phyloP scores from a whole-genome alignment of 768 basidiomycete genomes.

The Suillus subalutaceus region DNA sequence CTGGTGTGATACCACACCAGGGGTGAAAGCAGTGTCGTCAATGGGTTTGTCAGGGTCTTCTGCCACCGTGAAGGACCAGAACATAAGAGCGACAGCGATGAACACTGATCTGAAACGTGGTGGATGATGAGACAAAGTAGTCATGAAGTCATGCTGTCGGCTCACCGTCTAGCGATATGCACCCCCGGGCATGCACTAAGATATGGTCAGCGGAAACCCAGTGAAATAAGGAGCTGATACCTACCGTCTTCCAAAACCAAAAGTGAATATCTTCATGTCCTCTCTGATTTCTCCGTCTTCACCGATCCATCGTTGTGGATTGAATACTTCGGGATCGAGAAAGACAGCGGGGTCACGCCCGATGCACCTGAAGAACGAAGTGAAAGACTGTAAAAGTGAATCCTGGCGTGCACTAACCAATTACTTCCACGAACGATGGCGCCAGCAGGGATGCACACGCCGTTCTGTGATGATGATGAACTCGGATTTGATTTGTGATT shows the following conservation, averaged over 20 bases:
- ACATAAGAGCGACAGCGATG: conserved; percentile 59
- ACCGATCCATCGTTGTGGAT: conserved; percentile 57
- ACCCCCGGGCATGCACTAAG: conserved; percentile 59
- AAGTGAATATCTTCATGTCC: conserved; percentile 47
- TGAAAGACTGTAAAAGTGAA: not conserved
- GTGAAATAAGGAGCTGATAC: not conserved
- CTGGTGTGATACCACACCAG: conserved; percentile 66
- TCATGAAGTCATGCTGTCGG: not conserved
- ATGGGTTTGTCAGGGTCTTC: conserved; percentile 55
- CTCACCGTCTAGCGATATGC: conserved; percentile 41
- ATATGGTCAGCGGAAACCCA: no score
- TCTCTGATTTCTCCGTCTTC: conserved; percentile 43
- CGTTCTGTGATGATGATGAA: conserved; percentile 28
- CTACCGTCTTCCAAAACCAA: conserved; percentile 54
- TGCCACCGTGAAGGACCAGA: conserved; percentile 64
- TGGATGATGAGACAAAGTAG: not conserved
- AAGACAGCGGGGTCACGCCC: conserved; percentile 53
- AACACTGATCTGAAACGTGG: conserved; percentile 53
- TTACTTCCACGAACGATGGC: conserved; percentile 36
- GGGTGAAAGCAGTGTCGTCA: conserved; percentile 62
- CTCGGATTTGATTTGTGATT: not conserved
- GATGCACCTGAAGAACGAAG: conserved; percentile 37
- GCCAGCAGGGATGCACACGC: conserved; percentile 37
- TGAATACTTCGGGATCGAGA: conserved; percentile 56
- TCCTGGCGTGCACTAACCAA: conserved; percentile 21